These are phyloP conservation scores for Leucocoprinus sp. DNA, from an alignment of 768 basidiomycete genomes.

Conservation along the genomic window DNA sequence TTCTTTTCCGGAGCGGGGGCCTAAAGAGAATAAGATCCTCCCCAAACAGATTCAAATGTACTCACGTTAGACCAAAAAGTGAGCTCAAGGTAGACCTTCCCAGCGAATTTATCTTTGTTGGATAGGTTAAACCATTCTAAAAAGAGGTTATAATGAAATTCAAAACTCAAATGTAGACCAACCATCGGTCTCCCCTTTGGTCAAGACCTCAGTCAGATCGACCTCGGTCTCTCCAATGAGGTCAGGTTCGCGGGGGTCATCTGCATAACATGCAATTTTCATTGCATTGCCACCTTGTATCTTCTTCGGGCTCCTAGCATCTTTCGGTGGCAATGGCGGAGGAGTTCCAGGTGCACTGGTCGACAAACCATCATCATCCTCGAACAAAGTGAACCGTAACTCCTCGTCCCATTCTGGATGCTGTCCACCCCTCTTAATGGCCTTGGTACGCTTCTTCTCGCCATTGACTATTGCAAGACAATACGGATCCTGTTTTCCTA, in stretches of 20 bases:
- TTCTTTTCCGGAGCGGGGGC: constrained; percentile 77
- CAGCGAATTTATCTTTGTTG: constrained; percentile 88
- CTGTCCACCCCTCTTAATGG: constrained; percentile 95
- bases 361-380: constrained; percentile 57
- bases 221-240: constrained; percentile 89
- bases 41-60: constrained; percentile 13
- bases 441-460: constrained; percentile 81
- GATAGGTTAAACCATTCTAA: constrained; percentile 91
- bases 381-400: constrained; percentile 82
- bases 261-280: constrained; percentile 85
- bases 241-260: constrained; percentile 92
- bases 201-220: constrained; percentile 82
- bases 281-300: constrained; percentile 71
- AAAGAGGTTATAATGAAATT: not conserved
- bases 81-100: constrained; percentile 92
- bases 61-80: constrained; percentile 95
- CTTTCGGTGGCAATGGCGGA: constrained; percentile 66
- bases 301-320: constrained; percentile 32
- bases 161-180: not conserved
- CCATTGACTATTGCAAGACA: constrained; percentile 73
- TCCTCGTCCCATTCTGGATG: constrained; percentile 99
- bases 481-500: constrained; percentile 97
- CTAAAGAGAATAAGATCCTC: constrained; percentile 26
- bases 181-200: constrained; percentile 95
- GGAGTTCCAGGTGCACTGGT: constrained; percentile 39